Base-by-base conservation (phyloP, 2,329 filamentous ascomycete species). In the Exophiala dermatitidis region DNA sequence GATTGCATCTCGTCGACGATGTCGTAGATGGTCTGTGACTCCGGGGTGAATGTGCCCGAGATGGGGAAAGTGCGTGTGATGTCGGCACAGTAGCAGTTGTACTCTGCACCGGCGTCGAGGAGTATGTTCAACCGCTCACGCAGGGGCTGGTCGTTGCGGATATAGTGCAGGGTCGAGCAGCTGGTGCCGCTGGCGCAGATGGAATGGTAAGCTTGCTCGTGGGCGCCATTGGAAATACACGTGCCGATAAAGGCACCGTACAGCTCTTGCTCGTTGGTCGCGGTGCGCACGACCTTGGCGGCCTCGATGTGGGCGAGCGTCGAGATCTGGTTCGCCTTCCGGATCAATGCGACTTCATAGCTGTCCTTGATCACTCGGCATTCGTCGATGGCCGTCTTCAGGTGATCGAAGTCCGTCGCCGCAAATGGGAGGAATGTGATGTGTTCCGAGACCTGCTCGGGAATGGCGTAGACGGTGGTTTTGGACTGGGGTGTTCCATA, bases 51-150 rank as follows among this genome's bases (percentile, higher is more conserved):
- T 0, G 72, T 72, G 4, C 87, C 86, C 9, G 77, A 79, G 26
- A 96, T 72, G 3, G 91, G 91, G 60, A 96, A 82, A 0, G 90
- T 93, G 36, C 91, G 82, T 0, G 93, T 97, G 30, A 97, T 83
- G 68, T 97, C 91, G 53, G 86, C 87, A 31, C 89, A 89, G 68
- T 98, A 97, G 62, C 86, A 84, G 46, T 83, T 73, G 71, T 83
- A 95, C 69, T 97, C 91, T 60, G 84, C 86, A 2, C 89, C 90
- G 1, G 91, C 90, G 67, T 98, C 91, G 3, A 98, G 75, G 19
- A 94, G 83, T 32, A 97, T 73, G 31, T 90, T 77, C 64, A 90
- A 82, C 53, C 84, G 79, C 29, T 84, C 82, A 2, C 72, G 72
- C 12, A 97, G 78, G 1, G 82, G 71, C 62, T 86, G 79, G 64